These are phyloP conservation scores for Tetradesmus obliquus DNA, from an alignment of 139 green algal species.

Conservation along the genomic window DNA sequence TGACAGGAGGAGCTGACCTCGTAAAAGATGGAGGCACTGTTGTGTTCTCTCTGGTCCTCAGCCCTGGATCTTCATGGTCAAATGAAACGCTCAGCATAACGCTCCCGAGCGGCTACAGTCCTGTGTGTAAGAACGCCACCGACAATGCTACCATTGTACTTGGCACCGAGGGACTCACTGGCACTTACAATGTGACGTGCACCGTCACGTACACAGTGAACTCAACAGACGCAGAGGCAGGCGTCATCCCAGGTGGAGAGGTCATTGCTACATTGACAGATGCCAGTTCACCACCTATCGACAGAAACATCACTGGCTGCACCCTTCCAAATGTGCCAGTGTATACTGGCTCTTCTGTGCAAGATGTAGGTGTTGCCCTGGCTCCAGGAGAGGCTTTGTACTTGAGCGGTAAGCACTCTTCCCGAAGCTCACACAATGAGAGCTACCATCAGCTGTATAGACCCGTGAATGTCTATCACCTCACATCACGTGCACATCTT, in stretches of 20 bases:
- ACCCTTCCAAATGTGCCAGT: neutral
- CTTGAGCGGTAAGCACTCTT: neutral
- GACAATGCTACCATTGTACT: neutral
- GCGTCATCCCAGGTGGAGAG: neutral
- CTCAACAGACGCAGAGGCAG: neutral
- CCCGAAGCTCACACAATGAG: too few relatives aligned
- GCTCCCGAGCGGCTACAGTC: neutral
- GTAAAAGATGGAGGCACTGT: neutral
- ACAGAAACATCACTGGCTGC: neutral
- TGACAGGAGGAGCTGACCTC: neutral
- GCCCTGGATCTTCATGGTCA: neutral
- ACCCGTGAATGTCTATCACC: too few relatives aligned
- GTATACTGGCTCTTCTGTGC: neutral
- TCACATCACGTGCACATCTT: too few relatives aligned
- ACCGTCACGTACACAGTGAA: neutral
- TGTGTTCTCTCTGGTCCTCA: neutral
- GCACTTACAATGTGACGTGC: too few relatives aligned
- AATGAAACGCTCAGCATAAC: neutral
- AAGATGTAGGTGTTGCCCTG: neutral
- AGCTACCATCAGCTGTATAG: too few relatives aligned
- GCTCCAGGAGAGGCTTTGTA: neutral
- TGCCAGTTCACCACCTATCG: too few relatives aligned
- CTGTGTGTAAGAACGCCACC: neutral
- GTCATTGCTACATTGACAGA: neutral
- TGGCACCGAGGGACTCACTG: neutral